phyloP scores from a whole-genome alignment of 2,329 filamentous ascomycete genomes.

The Neoarthrinium moseri region DNA sequence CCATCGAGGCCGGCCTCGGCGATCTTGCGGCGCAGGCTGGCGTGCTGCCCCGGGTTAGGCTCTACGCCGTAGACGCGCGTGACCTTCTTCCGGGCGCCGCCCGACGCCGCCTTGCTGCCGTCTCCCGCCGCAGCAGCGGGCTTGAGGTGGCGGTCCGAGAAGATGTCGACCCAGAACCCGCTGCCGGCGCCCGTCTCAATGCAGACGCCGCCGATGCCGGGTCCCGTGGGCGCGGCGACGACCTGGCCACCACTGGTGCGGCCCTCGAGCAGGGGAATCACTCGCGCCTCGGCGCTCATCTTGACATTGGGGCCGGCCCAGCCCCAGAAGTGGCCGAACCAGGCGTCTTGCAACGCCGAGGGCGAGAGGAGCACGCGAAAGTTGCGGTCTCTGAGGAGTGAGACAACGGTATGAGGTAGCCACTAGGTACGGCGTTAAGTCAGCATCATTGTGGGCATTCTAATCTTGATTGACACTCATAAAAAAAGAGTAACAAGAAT shows the following conservation, averaged over 20 bases:
- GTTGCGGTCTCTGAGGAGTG: slow-evolving; percentile 35
- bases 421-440: no score
- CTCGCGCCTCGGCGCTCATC: slow-evolving; percentile 34
- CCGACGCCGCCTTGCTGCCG: slow-evolving; percentile 10
- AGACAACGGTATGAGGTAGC: slow-evolving; percentile 49
- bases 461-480: no score
- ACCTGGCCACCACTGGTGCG: slow-evolving; percentile 37
- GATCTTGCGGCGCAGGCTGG: slow-evolving; percentile 44
- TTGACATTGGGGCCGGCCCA: slow-evolving; percentile 50
- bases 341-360: slow-evolving; percentile 41
- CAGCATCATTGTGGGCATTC: no score
- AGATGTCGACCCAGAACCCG: slow-evolving; percentile 60
- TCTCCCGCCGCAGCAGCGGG: not conserved
- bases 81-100: slow-evolving; percentile 21
- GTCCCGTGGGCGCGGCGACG: slow-evolving; percentile 28
- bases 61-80: slow-evolving; percentile 62
- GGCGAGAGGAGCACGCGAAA: slow-evolving; percentile 39
- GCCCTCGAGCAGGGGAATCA: slow-evolving; percentile 56
- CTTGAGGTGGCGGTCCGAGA: slow-evolving; percentile 22
- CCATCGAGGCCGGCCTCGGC: slow-evolving; percentile 50
- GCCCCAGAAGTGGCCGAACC: slow-evolving; percentile 64
- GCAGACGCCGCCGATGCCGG: slow-evolving; percentile 48
- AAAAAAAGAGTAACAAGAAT: no score
- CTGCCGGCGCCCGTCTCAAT: slow-evolving; percentile 63
- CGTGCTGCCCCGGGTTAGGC: slow-evolving; percentile 56